Base-by-base conservation (phyloP, 805 yeast genomes). In the Cyberlindnera xishuangbannaensis region DNA sequence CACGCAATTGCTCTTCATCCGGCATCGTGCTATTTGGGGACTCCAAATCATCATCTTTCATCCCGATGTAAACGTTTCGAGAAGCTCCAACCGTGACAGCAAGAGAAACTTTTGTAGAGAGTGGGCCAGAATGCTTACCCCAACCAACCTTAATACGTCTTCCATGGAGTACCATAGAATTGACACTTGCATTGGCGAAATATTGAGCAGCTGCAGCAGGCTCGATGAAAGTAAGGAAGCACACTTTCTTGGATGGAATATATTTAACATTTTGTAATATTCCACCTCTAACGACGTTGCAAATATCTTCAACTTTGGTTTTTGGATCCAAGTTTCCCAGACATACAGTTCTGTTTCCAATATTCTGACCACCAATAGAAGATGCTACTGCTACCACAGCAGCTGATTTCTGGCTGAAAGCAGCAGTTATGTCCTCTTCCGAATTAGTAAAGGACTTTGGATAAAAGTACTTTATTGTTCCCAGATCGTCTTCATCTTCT, bases 261-360 rank as follows among this genome's bases (percentile, higher is more conserved):
- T 61, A 58, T 39, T 69, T 76, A 29, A 83, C 66, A 8, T 61
- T 55, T 50, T 83, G 87, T 26, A 83, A 63, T 14, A 76, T 58
- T n/a, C 94, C 94, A 26, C 90, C 90, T 46, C 88, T 67, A 18
- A 82, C 78, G 28, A 73, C 75, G 50, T 83, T 83, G 46, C 88
- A 83, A 28, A 83, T 69, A 47, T 83, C 88, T 51, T 81, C 90
- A 2, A 73, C 69, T 6, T 77, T 71, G 1, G 86, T 74, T 31
- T 69, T 65, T 7, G 78, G 72, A 40, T 78, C 80, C 30, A 83
- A 61, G 43, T 77, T 78, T 5, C 84, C 83, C 27, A 83, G 61
- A 49, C 75, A 82, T 13, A 83, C 71, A 2, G 88, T 76, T 52
- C 94, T 64, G 51, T 82, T 83, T 1, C 72, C 76, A 23, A 84